These are phyloP conservation scores for Pleoardoris graminearum DNA, from an alignment of 2,329 filamentous ascomycete species.

Conservation along the genomic window DNA sequence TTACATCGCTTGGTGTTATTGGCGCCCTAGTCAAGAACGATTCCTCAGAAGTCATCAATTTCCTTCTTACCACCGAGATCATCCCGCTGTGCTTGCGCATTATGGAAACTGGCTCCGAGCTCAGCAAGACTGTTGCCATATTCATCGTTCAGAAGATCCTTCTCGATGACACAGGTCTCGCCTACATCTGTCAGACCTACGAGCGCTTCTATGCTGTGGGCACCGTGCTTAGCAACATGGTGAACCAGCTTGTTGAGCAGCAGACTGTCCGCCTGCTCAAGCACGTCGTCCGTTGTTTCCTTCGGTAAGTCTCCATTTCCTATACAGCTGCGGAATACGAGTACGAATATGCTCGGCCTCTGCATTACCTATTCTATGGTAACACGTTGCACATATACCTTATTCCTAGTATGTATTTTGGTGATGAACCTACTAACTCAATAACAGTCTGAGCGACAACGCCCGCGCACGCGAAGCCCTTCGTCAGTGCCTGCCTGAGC, in stretches of 20 bases:
- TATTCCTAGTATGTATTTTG: background rate
- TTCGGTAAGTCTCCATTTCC: constrained; percentile 66
- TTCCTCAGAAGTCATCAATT: constrained; percentile 98
- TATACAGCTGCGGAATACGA: background rate
- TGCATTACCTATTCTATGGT: no score
- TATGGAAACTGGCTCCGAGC: constrained; percentile 98
- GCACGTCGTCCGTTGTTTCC: constrained; percentile 95
- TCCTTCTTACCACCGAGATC: constrained; percentile 96
- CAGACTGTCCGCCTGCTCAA: constrained; percentile 95
- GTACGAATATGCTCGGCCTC: background rate
- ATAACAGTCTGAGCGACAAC: constrained; percentile 84
- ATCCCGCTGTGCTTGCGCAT: constrained; percentile 96
- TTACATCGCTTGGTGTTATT: constrained; percentile 95
- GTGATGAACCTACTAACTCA: constrained; percentile 18
- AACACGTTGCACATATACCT: no score
- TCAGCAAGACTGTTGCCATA: constrained; percentile 98
- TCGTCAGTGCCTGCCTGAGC: constrained; percentile 93
- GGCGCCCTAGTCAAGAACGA: constrained; percentile 98
- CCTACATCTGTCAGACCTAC: constrained; percentile 98
- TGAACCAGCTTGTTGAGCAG: constrained; percentile 94
- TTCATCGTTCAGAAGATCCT: constrained; percentile 99
- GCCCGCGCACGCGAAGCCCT: constrained; percentile 92
- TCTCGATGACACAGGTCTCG: constrained; percentile 92
- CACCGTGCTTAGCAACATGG: constrained; percentile 98
- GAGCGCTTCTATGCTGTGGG: constrained; percentile 98